Conservation (phyloP, 1,284 basidiomycete species). For the Porodaedalea pini region DNA sequence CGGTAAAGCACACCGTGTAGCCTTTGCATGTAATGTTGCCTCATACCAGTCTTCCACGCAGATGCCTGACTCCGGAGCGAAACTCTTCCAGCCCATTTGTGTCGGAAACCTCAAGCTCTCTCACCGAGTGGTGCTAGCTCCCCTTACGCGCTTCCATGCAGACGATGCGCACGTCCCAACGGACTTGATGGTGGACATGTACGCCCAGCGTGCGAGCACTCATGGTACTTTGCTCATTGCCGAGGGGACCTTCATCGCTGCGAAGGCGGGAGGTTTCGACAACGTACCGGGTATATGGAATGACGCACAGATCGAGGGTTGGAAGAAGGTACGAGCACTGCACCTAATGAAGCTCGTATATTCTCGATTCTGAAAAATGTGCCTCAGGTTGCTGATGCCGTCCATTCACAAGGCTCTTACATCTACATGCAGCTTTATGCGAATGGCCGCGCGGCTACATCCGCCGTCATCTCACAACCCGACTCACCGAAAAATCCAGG, state of each 20-base stretch:
- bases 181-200: constrained; percentile 26
- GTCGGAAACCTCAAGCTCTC: constrained; percentile 27
- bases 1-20: too few relatives aligned
- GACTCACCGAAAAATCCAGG: constrained; percentile 2
- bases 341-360: background rate
- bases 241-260: constrained; percentile 31
- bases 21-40: background rate
- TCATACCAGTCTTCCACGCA: constrained; percentile 25
- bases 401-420: constrained; percentile 42
- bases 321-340: constrained; percentile 27
- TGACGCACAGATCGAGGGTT: constrained; percentile 29
- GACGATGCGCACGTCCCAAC: constrained; percentile 23
- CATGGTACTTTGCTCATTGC: constrained; percentile 31
- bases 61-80: background rate
- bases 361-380: background rate
- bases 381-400: constrained; percentile 30
- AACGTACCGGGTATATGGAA: constrained; percentile 28
- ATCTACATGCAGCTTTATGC: constrained; percentile 52
- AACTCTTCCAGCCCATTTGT: constrained; percentile 30
- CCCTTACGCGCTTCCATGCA: constrained; percentile 33
- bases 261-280: constrained; percentile 20
- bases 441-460: constrained; percentile 39
- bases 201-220: constrained; percentile 28
- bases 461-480: constrained; percentile 29
- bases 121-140: constrained; percentile 33